Evolutionary conservation across 768 basidiomycete species (phyloP), one percentile per base, ranked within the genome.

Genomic region (Leucogyrophana mollusca): DNA sequence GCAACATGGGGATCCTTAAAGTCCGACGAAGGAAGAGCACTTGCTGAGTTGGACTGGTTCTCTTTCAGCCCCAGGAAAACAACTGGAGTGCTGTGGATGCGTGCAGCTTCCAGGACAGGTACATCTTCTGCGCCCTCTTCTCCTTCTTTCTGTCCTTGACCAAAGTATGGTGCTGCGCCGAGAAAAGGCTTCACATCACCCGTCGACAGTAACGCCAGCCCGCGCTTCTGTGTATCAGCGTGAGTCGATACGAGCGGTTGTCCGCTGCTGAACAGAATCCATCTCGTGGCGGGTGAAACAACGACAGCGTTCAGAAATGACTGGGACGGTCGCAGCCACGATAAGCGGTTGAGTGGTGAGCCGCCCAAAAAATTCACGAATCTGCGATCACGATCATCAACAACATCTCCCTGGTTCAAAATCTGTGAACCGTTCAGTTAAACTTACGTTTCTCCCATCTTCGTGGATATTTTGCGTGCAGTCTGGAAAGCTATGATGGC

Each of bases 51-150:
- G 1, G 71, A 57, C 51, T 78, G 66, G 10, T 70, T 56, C 55
- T 93, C 90, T 55, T 82, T 76, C 38, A 93, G 64, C 21, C 92
- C 92, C 16, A 94, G 80, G 64, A 94, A 94, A 32, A 92, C 81
- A 50, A 91, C 62, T 0, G 76, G 79, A 1, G 73, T 61, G 9
- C 80, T 80, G 20, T 72, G 74, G 49, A 88, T 69, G 14, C 90
- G 76, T 1, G 75, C 78, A 5, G 82, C 76, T 55, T 85, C 79
- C 2, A 80, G 64, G 4, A 62, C 46, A 9, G 66, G 56, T 13
- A 58, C 53, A 27, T 58, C 68, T 10, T 53, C 40, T 16, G 50
- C 43, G 40, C 51, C 53, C 1, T 46, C 23, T 41, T 68, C 66
- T 17, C 69, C 70, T 2, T 71, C 66, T 3, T 74, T 57, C 56